These are phyloP conservation scores for Gossypium lobatum DNA, from an alignment of 441 rosid genomes.

Conservation along the genomic window DNA sequence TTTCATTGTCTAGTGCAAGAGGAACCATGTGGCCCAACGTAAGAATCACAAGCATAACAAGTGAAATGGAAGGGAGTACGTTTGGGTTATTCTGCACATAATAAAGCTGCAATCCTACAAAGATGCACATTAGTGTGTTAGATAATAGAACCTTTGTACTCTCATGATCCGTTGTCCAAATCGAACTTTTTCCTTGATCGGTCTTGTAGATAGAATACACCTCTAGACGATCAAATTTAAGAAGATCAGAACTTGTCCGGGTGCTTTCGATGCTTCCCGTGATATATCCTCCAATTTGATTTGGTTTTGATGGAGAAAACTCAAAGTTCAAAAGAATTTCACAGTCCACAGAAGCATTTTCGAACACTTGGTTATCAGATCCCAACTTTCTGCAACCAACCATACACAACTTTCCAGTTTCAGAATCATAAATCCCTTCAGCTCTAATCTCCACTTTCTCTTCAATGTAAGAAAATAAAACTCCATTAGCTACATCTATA, in stretches of 20 bases:
- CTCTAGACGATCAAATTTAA: slow-evolving; percentile 22
- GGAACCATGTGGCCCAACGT: slow-evolving; percentile 22
- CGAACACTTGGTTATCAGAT: not conserved
- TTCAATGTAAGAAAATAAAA: not conserved
- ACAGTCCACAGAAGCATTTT: slow-evolving; percentile 21
- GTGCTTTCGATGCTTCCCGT: slow-evolving; percentile 32
- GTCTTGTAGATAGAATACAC: slow-evolving; percentile 11
- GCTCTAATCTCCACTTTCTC: slow-evolving; percentile 25
- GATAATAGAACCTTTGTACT: slow-evolving; percentile 18
- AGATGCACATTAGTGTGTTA: slow-evolving; percentile 21
- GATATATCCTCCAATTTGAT: slow-evolving; percentile 11
- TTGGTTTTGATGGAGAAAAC: slow-evolving; percentile 19
- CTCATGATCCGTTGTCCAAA: slow-evolving; percentile 21
- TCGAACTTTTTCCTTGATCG: not conserved
- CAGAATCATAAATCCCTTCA: slow-evolving; percentile 33
- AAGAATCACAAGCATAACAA: slow-evolving; percentile 29
- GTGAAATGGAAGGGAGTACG: slow-evolving; percentile 24
- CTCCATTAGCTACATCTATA: no score
- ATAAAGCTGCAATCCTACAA: slow-evolving; percentile 21
- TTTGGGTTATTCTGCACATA: slow-evolving; percentile 24
- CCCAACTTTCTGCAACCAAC: slow-evolving; percentile 21
- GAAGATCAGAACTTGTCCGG: slow-evolving; percentile 18
- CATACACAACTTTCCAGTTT: slow-evolving; percentile 19
- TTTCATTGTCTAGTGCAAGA: slow-evolving; percentile 20
- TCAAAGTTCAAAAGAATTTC: slow-evolving; percentile 27